Evolutionary conservation across 768 basidiomycete species (phyloP).

Genomic region (Tremella mesenterica): DNA sequence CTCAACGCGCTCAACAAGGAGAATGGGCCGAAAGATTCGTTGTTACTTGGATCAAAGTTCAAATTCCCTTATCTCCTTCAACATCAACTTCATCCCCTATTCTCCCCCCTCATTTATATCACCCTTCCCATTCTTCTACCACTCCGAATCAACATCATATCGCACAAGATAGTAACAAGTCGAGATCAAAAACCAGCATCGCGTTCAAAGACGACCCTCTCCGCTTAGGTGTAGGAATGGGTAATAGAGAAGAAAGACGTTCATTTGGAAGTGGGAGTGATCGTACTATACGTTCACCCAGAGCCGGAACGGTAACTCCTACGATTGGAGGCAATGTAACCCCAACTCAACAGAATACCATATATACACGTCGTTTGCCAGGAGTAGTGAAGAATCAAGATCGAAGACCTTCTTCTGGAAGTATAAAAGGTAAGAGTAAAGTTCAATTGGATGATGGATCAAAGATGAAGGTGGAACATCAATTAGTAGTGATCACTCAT

Average conservation of each 20-base stretch:
- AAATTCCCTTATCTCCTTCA: background rate
- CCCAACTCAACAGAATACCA: background rate
- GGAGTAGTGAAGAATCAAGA: background rate
- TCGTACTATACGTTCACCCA: no score
- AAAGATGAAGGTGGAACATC: constrained; percentile 15
- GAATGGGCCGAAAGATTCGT: constrained; percentile 38
- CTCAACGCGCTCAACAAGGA: constrained; percentile 10
- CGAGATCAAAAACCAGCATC: no score
- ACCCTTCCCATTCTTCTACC: no score
- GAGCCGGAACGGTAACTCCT: constrained; percentile 21
- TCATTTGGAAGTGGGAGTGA: background rate
- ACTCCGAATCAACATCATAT: background rate
- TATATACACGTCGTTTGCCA: background rate
- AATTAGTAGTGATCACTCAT: constrained; percentile 43
- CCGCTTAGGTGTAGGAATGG: constrained; percentile 11
- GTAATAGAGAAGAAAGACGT: constrained; percentile 20
- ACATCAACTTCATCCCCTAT: background rate
- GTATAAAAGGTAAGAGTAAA: background rate
- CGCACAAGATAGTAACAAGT: no score
- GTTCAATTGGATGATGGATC: background rate
- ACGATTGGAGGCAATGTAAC: background rate
- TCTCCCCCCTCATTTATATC: no score
- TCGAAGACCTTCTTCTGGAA: background rate
- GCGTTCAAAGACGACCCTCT: constrained; percentile 1
- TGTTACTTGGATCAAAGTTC: constrained; percentile 36